phyloP scores from a whole-genome alignment of 2,329 filamentous ascomycete genomes.

The Aspergillus fischeri region DNA sequence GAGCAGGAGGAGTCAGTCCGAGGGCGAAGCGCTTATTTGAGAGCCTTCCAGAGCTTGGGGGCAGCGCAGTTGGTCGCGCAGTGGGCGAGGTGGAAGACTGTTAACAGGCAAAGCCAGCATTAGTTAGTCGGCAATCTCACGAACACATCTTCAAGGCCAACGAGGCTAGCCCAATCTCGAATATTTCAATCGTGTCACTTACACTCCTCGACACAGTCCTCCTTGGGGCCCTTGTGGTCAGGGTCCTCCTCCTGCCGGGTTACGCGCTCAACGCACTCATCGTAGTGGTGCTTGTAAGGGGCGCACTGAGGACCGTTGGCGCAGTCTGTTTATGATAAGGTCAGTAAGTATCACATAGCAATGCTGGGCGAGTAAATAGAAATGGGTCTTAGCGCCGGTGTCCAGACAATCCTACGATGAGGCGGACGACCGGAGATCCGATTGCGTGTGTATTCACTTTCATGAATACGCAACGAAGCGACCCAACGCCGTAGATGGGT shows the following conservation, averaged over 20 bases:
- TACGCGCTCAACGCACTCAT: conserved; percentile 96
- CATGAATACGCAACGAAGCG: background rate
- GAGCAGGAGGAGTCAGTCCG: conserved; percentile 12
- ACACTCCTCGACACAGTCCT: conserved; percentile 99
- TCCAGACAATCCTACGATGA: background rate
- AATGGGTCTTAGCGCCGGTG: background rate
- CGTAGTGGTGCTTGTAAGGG: conserved; percentile 93
- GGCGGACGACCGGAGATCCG: background rate
- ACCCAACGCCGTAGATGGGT: background rate
- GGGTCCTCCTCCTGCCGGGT: conserved; percentile 63
- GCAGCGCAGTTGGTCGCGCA: conserved; percentile 91
- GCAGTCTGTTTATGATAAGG: conserved; percentile 64
- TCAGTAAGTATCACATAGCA: conserved; percentile 8
- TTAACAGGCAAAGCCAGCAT: background rate
- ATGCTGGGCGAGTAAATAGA: background rate
- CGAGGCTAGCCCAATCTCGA: background rate
- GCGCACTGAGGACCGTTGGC: conserved; percentile 79
- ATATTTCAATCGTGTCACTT: conserved; percentile 45
- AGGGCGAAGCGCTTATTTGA: conserved; percentile 65
- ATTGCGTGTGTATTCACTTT: background rate
- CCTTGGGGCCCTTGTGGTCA: conserved; percentile 67
- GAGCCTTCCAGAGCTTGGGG: conserved; percentile 87
- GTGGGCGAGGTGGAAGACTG: conserved; percentile 98
- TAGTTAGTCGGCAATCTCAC: background rate
- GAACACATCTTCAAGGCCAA: background rate